phyloP scores from a whole-genome alignment of 257 asterid species.

The Fraxinus americana region DNA sequence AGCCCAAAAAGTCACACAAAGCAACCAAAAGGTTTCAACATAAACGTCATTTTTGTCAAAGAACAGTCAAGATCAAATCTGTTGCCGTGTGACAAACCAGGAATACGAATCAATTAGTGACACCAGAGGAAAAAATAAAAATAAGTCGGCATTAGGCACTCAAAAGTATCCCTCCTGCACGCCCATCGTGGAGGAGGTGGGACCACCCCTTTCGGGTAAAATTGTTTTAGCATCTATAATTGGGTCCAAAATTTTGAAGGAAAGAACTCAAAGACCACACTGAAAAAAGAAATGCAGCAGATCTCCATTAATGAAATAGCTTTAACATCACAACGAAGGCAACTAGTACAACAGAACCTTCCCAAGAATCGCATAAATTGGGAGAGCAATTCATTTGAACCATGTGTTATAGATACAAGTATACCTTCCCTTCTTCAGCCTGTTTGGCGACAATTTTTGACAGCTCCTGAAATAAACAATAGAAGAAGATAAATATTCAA shows the following conservation, averaged over 20 bases:
- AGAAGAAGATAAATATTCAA: slow-evolving; percentile 19
- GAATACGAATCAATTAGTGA: not conserved
- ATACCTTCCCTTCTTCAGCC: slow-evolving; percentile 97
- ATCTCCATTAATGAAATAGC: slow-evolving; percentile 5
- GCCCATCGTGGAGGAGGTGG: not conserved
- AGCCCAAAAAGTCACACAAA: not conserved
- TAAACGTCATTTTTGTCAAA: not conserved
- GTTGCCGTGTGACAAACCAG: too few species aligned
- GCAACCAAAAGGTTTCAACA: not conserved
- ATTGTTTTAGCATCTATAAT: not conserved
- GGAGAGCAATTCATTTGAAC: not conserved
- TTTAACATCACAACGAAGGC: not conserved
- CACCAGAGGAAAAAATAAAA: not conserved
- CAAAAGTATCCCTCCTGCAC: not conserved
- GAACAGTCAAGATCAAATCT: not conserved
- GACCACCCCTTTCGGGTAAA: not conserved
- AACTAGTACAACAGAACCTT: too few species aligned
- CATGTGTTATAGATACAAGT: not conserved
- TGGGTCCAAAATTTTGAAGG: not conserved
- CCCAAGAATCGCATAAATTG: not conserved
- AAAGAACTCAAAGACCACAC: too few species aligned
- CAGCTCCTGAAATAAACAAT: slow-evolving; percentile 8
- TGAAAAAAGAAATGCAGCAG: not conserved
- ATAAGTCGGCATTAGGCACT: slow-evolving; percentile 3
- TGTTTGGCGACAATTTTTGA: slow-evolving; percentile 83